These are phyloP conservation scores for Mycena latifolia DNA, from an alignment of 768 basidiomycete species.

Conservation along the genomic window DNA sequence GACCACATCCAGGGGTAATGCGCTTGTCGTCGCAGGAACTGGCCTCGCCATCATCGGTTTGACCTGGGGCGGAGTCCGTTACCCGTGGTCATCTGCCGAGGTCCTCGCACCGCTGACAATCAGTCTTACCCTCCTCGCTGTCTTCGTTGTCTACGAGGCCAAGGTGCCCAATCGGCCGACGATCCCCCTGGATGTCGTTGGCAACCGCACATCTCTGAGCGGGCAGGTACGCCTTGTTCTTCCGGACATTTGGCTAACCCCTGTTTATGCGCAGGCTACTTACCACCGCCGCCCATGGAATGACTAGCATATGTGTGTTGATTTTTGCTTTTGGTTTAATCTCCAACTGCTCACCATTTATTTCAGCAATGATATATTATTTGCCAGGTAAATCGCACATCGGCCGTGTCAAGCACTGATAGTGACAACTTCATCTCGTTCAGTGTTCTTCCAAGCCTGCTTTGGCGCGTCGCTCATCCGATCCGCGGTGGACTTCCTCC, in stretches of 20 bases:
- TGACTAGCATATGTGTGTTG: too few relatives aligned
- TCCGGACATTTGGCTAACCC: too few relatives aligned
- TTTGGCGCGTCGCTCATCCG: slow-evolving; percentile 49
- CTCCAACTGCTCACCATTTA: too few relatives aligned
- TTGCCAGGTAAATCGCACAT: slow-evolving; percentile 43
- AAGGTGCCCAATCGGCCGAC: slow-evolving; percentile 32
- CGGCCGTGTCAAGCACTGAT: not conserved
- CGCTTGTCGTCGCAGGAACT: slow-evolving; percentile 45
- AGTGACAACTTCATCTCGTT: too few relatives aligned
- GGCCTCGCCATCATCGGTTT: slow-evolving; percentile 48
- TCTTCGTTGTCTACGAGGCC: slow-evolving; percentile 44
- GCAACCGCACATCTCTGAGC: too few relatives aligned
- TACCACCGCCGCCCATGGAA: too few relatives aligned
- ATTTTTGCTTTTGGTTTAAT: too few relatives aligned
- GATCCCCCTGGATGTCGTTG: slow-evolving; percentile 45
- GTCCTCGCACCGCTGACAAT: slow-evolving; percentile 54
- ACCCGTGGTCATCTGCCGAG: slow-evolving; percentile 50
- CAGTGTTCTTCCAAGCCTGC: slow-evolving; percentile 59
- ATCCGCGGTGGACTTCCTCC: slow-evolving; percentile 52
- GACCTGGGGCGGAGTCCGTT: slow-evolving; percentile 52
- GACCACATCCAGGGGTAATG: slow-evolving; percentile 44
- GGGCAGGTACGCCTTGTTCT: slow-evolving; percentile 42
- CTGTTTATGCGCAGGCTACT: too few relatives aligned
- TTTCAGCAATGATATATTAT: too few relatives aligned
- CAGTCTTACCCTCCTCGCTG: slow-evolving; percentile 46